Base-by-base conservation (phyloP, 2,329 filamentous ascomycete genomes). In the Penicillium sp. region DNA sequence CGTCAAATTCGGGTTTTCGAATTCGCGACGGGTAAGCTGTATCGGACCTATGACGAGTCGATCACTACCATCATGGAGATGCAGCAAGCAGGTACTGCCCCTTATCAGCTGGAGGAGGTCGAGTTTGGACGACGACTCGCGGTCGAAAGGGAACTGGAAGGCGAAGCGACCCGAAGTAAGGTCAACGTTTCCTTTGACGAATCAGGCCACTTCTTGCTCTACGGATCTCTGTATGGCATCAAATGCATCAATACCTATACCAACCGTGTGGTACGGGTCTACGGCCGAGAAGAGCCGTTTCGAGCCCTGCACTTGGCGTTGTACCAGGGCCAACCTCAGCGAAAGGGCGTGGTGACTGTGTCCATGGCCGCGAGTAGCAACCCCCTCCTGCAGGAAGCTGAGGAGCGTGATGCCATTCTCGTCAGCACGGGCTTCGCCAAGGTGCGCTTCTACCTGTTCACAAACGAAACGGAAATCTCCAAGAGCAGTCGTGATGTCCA, bases 361-460 rank as follows among this genome's bases (percentile, higher is more conserved):
- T 90, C 90, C 56, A 98, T 98, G 93, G 94, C 93, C 1, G 93
- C 94, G 0, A 95, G 88, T 32, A 86, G 82, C 59, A 98, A 98
- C 66, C 93, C 94, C 0, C 78, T 98, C 1, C 79, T 98, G 2
- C 88, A 93, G 63, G 90, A 96, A 73, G 88, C 93, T 1, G 91
- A 96, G 69, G 82, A 83, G 18, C 81, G 90, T 52, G 93, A 98
- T 65, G 90, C 94, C 0, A 91, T 97, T 63, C 76, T 98, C 6
- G 80, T 94, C 39, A 79, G 81, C 8, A 97, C 93, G 0, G 91
- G 84, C 0, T 84, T 87, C 39, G 86, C 84, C 53, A 97, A 95
- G 71, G 81, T 86, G 27, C 86, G 94, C 36, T 98, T 98, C 73
- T 98, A 96, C 77, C 90, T 97, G 83, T 98, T 96, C 70, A 95